phyloP scores from a whole-genome alignment of 2,329 filamentous ascomycete species.

The Camptophora hylomeconis region DNA sequence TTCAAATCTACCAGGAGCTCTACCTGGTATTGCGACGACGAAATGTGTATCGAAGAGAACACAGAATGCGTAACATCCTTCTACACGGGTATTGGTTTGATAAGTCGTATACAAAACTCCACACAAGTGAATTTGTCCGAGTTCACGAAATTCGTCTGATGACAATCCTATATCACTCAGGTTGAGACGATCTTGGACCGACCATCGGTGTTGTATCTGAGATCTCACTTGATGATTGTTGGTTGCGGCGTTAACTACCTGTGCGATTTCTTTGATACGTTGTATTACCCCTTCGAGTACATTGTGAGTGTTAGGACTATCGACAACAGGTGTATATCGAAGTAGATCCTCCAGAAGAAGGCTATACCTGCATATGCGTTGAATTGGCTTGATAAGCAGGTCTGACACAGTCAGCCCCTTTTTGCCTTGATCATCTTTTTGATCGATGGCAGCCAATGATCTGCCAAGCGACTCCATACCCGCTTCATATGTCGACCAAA shows the following conservation, averaged over 20 bases:
- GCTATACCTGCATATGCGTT: constrained; percentile 83
- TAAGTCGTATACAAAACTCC: constrained; percentile 76
- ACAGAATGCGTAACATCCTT: constrained; percentile 73
- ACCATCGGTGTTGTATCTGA: constrained; percentile 67
- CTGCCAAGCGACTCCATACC: constrained; percentile 74
- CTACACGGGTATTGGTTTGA: constrained; percentile 53
- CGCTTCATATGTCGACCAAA: constrained; percentile 69
- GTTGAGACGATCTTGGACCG: constrained; percentile 66
- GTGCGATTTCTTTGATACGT: constrained; percentile 59
- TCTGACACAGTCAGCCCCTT: constrained; percentile 75
- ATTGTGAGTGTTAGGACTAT: constrained; percentile 72
- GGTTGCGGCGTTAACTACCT: constrained; percentile 73
- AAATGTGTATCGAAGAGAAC: constrained; percentile 72
- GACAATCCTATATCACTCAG: constrained; percentile 51
- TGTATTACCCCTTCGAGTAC: constrained; percentile 63
- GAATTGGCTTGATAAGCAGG: constrained; percentile 89
- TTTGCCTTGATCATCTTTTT: constrained; percentile 47
- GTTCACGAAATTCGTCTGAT: constrained; percentile 55
- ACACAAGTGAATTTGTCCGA: constrained; percentile 71
- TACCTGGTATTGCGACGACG: constrained; percentile 57
- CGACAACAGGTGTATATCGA: constrained; percentile 68
- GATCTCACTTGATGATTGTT: constrained; percentile 58
- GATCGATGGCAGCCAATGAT: constrained; percentile 58
- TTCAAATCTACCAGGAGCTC: constrained; percentile 54
- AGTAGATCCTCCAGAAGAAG: constrained; percentile 74